Base-by-base conservation (phyloP, 208 protist genomes). In the Lotmaria passim region DNA sequence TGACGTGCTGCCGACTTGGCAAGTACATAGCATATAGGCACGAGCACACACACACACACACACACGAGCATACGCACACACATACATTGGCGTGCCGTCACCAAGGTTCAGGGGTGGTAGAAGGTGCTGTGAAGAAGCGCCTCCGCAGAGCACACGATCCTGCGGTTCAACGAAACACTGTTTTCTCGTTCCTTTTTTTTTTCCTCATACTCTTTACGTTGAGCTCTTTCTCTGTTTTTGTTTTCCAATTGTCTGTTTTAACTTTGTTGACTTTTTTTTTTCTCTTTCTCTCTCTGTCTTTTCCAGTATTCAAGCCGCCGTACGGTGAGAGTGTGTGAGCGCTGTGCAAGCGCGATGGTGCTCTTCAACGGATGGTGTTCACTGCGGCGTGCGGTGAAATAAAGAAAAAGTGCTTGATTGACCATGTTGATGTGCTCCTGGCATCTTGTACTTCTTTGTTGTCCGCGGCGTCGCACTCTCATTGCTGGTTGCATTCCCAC, bases 161-260 rank as follows among this genome's bases (percentile, higher is more conserved):
- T n/a, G n/a, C n/a, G n/a, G n/a, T 19, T 46, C 41, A 15, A 46
- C 41, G 41, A 5, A 46, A 46, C n/a, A n/a, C n/a, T n/a, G n/a
- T n/a, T 12, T 12, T 19, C 23, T 31, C 39, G n/a, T 31, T 14
- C 24, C 36, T 62, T 5, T 30, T 21, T 36, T 39, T 14, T 26
- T 24, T 30, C 26, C 34, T 23, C 8, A 26, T 7, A 2, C 30
- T n/a, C 6, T 56, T 15, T 14, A 21, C 8, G 6, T n/a, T 7
- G 12, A 31, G 21, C 7, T 15, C 8, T 38, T 6, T 33, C 11
- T 34, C 31, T 19, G 36, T 39, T 56, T 53, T 36, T 30, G 15
- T 58, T 68, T 24, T 36, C 36, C 47, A 0, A 28, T 23, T 52
- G 34, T 36, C 23, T 28, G n/a, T 64, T 8, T 47, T 48, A n/a